Percentiles rank a stretch among this genome's conserved stretches.
These are phyloP conservation scores for Aureobasidium sp. DNA, from an alignment of 2,329 filamentous ascomycete species.

Conservation along the genomic window DNA sequence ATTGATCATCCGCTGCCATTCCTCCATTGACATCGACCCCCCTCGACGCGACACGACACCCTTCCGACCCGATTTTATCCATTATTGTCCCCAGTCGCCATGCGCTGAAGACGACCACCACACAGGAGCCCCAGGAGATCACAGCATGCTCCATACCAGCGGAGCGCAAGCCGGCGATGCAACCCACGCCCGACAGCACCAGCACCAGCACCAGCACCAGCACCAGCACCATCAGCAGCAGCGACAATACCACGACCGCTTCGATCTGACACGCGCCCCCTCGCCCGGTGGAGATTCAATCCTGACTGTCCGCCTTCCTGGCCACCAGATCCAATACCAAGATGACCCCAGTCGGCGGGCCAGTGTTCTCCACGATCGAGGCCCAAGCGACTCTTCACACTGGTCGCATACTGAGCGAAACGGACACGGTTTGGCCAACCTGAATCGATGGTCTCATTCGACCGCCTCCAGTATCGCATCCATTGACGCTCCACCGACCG, in stretches of 20 bases:
- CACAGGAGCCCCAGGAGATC: not conserved
- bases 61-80: not conserved
- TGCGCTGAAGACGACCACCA: not conserved
- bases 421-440: slow-evolving; percentile 40
- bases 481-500: slow-evolving; percentile 10
- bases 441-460: slow-evolving; percentile 54
- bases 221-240: not conserved
- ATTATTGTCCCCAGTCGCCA: not conserved
- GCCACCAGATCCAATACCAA: not conserved
- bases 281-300: slow-evolving; percentile 4
- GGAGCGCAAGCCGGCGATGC: slow-evolving; percentile 1
- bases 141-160: slow-evolving; percentile 7
- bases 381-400: not conserved
- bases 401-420: not conserved
- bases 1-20: not conserved
- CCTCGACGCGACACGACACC: not conserved
- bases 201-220: not conserved
- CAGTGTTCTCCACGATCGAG: not conserved
- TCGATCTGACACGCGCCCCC: not conserved
- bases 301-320: slow-evolving; percentile 7
- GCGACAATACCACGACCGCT: not conserved
- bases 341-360: not conserved
- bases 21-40: not conserved
- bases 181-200: not conserved
- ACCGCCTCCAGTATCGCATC: slow-evolving; percentile 45